Base-by-base conservation (phyloP, 805 yeast species). In the Saturnispora quitensis region DNA sequence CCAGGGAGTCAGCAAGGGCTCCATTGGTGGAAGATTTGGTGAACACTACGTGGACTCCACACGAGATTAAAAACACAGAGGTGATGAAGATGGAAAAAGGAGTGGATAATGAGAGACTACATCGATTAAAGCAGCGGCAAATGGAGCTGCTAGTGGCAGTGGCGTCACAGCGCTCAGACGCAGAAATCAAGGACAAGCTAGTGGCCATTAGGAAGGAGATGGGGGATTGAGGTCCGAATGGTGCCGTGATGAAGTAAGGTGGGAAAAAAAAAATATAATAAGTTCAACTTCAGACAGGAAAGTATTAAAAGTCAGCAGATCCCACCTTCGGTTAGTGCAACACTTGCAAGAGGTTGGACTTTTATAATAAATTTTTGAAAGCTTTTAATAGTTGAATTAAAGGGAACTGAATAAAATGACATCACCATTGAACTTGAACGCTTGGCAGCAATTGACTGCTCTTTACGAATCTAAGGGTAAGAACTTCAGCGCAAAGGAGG, bases 391-490 rank as follows among this genome's bases (percentile, higher is more conserved):
- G 18, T 18, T 38, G 22, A 18, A 18, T 18, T 18, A 38, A 18
- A 38, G 22, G 17, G 10, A 38, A 18, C 25, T 27, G 24, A 22
- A 20, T 9, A 50, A 28, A 33, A 66, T 66, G 70, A 54, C 67
- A 13, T 66, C 70, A 20, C 70, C 70, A 31, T 36, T 59, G 50
- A 90, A 87, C 59, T 78, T 89, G 62, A 81, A 91, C 56, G 84
- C 97, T 48, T 93, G 96, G 95, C 75, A 81, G 59, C 73, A 81
- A 61, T 79, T 93, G 61, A 85, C 89, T 74, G 58, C 70, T 52
- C 71, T 88, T 56, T 87, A 82, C 74, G 83, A 86, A 58, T 59
- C 79, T 55, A 73, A 76, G 58, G 95, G 95, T 57, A 81, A 85
- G 67, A 60, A 73, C 53, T 77, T 89, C 68, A 78, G 83, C 56